Percentiles rank a stretch among this genome's conserved stretches.
Conservation (phyloP, 331 rosid species). For the Malus hybrid region DNA sequence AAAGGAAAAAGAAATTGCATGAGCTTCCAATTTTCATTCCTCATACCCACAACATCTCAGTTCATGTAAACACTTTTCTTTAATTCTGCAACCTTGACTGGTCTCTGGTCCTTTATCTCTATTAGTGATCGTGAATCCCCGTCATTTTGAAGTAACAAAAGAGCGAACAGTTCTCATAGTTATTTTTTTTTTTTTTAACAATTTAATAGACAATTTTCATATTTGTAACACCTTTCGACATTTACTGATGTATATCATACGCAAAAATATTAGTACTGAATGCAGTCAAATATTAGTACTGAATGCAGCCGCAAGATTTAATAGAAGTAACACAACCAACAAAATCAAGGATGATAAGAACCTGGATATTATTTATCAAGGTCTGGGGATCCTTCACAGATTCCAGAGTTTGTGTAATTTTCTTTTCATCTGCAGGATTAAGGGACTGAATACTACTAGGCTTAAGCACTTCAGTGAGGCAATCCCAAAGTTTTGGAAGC, state of each 20-base stretch:
- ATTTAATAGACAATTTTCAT: background rate
- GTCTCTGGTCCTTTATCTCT: background rate
- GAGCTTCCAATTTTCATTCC: background rate
- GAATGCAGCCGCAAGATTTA: background rate
- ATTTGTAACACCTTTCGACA: background rate
- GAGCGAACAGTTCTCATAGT: background rate
- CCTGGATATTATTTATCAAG: conserved; percentile 96
- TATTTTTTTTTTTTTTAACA: too few relatives aligned
- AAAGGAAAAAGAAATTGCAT: background rate
- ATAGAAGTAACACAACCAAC: conserved; percentile 1
- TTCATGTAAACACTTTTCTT: background rate
- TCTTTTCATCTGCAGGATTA: conserved; percentile 31
- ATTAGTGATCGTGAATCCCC: background rate
- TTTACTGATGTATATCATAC: background rate
- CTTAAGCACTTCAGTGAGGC: conserved; percentile 88
- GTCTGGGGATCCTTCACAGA: conserved; percentile 69
- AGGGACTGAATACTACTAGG: conserved; percentile 43
- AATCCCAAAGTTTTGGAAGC: conserved; percentile 97
- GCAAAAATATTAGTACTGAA: background rate
- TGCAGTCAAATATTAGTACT: background rate
- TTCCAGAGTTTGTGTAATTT: conserved; percentile 31
- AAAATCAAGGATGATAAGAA: conserved; percentile 21
- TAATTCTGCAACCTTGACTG: background rate
- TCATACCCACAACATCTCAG: background rate
- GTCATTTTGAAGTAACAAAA: background rate